Base-by-base conservation (phyloP, 495 filamentous ascomycete genomes). In the Rhizodiscina lignyota region DNA sequence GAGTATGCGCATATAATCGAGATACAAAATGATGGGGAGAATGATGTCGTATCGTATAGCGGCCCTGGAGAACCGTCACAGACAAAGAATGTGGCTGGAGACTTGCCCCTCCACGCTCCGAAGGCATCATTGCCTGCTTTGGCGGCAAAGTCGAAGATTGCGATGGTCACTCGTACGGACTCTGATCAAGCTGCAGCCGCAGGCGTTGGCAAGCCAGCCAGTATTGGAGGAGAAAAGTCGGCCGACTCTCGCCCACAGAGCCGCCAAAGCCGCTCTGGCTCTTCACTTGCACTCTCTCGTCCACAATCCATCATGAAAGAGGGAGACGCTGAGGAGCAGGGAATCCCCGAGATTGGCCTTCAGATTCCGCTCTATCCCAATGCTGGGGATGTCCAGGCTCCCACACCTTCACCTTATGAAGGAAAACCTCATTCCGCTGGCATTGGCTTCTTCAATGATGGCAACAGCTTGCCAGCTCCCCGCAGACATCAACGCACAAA, bases 371-470 rank as follows among this genome's bases (percentile, higher is more conserved):
- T 99, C 84, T 78, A 87, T 49, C 77, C 77, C 23, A 74, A 91
- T 58, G 86, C 85, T 26, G 89, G 89, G 29, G 89, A 96, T 55
- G 91, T 99, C 6, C 89, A 99, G 58, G 89, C 89, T 10, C 89
- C 89, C 0, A 86, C 91, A 0, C 83, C 86, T 2, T 71, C 78
- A 12, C 81, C 74, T n/a, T 56, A 62, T 21, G 60, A 67, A 10
- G 17, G 17, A 11, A 10, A 23, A 11, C 6, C 6, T 18, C 62
- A 62, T 22, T 54, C 67, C 15, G 58, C 64, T 20, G 74, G 73
- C 16, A 48, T 67, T 43, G 70, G 72, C 30, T 67, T 62, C 46
- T 56, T 61, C 40, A 76, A 70, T 46, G 65, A 67, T 43, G 60
- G 55, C 20, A 42, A 47, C 3, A 57, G 53, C 18, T 30, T 32